These are phyloP conservation scores for Termitomyces titanicus DNA, from an alignment of 768 basidiomycete species.

Conservation along the genomic window DNA sequence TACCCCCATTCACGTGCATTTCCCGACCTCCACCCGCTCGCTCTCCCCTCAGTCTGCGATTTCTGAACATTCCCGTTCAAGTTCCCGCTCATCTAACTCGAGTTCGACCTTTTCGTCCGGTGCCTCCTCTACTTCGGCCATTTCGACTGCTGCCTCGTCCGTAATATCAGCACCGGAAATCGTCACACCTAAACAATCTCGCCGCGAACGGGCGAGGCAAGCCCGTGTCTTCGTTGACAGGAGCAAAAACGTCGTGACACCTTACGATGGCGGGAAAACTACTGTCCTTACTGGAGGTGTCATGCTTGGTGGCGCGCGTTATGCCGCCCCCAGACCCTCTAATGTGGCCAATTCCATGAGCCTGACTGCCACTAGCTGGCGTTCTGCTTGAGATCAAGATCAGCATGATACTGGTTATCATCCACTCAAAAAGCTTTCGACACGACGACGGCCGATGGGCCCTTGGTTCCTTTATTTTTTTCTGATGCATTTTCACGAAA, in stretches of 20 bases:
- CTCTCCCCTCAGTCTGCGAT: conserved; percentile 56
- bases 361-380: conserved; percentile 48
- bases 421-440: conserved; percentile 12
- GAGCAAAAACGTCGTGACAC: conserved; percentile 74
- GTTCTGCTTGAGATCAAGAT: conserved; percentile 40
- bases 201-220: conserved; percentile 66
- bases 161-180: conserved; percentile 17
- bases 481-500: conserved; percentile 17
- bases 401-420: conserved; percentile 12
- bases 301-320: conserved; percentile 65
- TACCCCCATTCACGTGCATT: conserved; percentile 59
- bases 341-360: conserved; percentile 25
- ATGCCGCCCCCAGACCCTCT: conserved; percentile 18
- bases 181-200: conserved; percentile 47
- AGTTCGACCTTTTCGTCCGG: conserved; percentile 58
- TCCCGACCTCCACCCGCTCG: conserved; percentile 49
- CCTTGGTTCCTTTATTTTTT: conserved; percentile 11
- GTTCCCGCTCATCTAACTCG: conserved; percentile 71
- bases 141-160: conserved; percentile 29
- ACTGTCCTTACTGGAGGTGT: conserved; percentile 85
- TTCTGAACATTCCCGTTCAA: conserved; percentile 65
- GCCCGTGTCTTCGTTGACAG: conserved; percentile 71
- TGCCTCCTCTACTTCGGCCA: conserved; percentile 45
- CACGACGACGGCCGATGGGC: conserved; percentile 5
- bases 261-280: conserved; percentile 86